Evolutionary conservation across 805 yeast species (phyloP).

Genomic region (Ogataea minuta): DNA sequence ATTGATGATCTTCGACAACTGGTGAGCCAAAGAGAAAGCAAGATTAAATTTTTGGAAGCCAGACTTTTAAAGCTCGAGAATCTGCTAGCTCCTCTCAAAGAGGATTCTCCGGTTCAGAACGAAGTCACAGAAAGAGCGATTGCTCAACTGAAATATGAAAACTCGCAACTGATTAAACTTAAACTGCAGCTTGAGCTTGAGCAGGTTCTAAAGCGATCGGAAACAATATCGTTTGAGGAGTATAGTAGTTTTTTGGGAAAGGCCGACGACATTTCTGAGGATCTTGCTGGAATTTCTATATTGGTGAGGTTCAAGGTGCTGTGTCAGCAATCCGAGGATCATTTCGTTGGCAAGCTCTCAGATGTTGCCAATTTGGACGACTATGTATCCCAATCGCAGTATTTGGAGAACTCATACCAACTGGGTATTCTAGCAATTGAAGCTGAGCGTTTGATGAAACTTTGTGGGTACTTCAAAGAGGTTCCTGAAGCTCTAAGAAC

Average conservation of each 20-base stretch:
- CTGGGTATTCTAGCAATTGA: slow-evolving; percentile 5
- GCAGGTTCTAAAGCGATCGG: slow-evolving; percentile 8
- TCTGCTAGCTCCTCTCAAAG: slow-evolving; percentile 1
- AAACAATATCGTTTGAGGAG: slow-evolving; percentile 10
- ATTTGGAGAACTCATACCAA: slow-evolving; percentile 7
- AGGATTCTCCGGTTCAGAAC: background rate
- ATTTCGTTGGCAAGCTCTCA: slow-evolving; percentile 2
- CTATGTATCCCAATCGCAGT: slow-evolving; percentile 8
- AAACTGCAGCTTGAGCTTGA: slow-evolving; percentile 13
- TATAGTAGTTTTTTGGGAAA: slow-evolving; percentile 5
- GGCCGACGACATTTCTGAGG: slow-evolving; percentile 1
- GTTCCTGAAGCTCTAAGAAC: background rate
- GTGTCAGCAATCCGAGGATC: slow-evolving; percentile 6
- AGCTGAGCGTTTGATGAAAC: slow-evolving; percentile 6
- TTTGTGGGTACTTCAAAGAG: slow-evolving; percentile 7
- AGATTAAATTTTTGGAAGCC: slow-evolving; percentile 23
- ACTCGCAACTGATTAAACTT: slow-evolving; percentile 15
- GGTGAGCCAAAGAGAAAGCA: slow-evolving; percentile 15
- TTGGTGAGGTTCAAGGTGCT: slow-evolving; percentile 13
- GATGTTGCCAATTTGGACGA: slow-evolving; percentile 8
- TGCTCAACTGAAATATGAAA: slow-evolving; percentile 17
- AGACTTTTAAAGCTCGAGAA: slow-evolving; percentile 38
- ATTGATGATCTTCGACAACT: slow-evolving; percentile 30
- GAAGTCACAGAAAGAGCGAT: slow-evolving; percentile 7
- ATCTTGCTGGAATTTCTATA: slow-evolving; percentile 6